These are phyloP conservation scores for Erythrophleum ivorense DNA, from an alignment of 331 rosid species.

Conservation along the genomic window DNA sequence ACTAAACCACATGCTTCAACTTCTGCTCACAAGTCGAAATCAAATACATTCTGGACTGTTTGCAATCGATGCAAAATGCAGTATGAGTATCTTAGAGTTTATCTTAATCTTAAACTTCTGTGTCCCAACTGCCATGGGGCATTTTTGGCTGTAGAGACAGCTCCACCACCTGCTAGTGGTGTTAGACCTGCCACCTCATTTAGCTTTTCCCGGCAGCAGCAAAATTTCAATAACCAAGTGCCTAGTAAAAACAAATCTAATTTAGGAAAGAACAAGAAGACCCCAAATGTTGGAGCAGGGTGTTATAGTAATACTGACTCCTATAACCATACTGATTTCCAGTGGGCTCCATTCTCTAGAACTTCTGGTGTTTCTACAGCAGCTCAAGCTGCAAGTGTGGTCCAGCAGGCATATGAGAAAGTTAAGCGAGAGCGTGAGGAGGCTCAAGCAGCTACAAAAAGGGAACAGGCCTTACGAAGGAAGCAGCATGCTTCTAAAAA, in stretches of 20 bases:
- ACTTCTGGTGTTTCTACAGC: constrained; percentile 54
- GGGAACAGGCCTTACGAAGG: constrained; percentile 52
- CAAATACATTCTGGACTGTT: constrained; percentile 60
- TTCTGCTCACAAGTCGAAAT: constrained; percentile 46
- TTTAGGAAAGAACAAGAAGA: constrained; percentile 42
- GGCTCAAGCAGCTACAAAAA: constrained; percentile 55
- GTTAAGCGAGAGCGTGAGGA: constrained; percentile 61
- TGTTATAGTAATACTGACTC: constrained; percentile 18
- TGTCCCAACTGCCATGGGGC: constrained; percentile 60
- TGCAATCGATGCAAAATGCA: constrained; percentile 58
- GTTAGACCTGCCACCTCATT: constrained; percentile 47
- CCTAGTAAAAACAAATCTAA: constrained; percentile 46
- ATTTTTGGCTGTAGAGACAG: constrained; percentile 55
- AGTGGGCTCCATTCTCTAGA: constrained; percentile 55
- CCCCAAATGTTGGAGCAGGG: constrained; percentile 47
- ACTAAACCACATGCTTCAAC: constrained; percentile 47
- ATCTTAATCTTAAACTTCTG: constrained; percentile 55
- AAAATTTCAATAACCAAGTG: constrained; percentile 28
- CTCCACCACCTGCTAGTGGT: constrained; percentile 56
- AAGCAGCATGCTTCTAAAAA: constrained; percentile 54
- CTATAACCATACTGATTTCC: constrained; percentile 35
- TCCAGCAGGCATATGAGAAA: constrained; percentile 57
- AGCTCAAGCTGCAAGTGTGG: constrained; percentile 59
- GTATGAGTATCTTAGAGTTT: constrained; percentile 56
- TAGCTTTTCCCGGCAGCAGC: constrained; percentile 43